Evolutionary conservation across 106 monocot genomes (phyloP).

Genomic region (Amphibolis antarctica): DNA sequence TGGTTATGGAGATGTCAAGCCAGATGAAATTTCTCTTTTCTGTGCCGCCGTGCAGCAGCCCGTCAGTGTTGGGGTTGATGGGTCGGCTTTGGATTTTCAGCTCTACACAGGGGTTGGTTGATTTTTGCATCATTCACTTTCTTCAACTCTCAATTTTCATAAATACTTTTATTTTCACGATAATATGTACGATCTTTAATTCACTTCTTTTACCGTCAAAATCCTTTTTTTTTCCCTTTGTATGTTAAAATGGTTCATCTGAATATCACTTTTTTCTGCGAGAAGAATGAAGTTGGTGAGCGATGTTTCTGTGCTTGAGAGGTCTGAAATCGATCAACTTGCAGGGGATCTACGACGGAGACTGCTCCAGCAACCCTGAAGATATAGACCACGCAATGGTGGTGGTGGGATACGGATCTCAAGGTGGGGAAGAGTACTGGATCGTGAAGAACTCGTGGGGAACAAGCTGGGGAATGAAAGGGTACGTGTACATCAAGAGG

Average conservation of each 20-base stretch:
- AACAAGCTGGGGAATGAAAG: constrained; percentile 12
- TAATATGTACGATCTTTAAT: no score
- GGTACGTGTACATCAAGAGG: constrained; percentile 5
- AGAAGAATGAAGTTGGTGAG: no score
- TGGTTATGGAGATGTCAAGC: not conserved
- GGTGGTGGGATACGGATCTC: constrained; percentile 15
- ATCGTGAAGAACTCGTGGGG: constrained; percentile 23
- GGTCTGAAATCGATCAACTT: no score
- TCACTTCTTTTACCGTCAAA: no score
- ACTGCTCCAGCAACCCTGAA: not conserved
- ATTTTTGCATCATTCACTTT: no score
- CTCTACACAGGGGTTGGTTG: not conserved
- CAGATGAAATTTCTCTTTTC: not conserved
- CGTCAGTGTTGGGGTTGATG: not conserved
- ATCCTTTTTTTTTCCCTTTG: no score
- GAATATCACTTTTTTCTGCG: no score
- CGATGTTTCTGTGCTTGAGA: no score
- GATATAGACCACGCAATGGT: constrained; percentile 12
- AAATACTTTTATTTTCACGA: no score
- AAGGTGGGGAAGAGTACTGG: constrained; percentile 9
- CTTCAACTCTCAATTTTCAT: no score
- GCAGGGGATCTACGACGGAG: not conserved
- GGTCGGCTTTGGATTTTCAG: not conserved
- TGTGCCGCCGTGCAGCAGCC: not conserved
- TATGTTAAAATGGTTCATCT: no score